These are phyloP conservation scores for Sporisorium reilianum DNA, from an alignment of 1,284 basidiomycete genomes.

Conservation along the genomic window DNA sequence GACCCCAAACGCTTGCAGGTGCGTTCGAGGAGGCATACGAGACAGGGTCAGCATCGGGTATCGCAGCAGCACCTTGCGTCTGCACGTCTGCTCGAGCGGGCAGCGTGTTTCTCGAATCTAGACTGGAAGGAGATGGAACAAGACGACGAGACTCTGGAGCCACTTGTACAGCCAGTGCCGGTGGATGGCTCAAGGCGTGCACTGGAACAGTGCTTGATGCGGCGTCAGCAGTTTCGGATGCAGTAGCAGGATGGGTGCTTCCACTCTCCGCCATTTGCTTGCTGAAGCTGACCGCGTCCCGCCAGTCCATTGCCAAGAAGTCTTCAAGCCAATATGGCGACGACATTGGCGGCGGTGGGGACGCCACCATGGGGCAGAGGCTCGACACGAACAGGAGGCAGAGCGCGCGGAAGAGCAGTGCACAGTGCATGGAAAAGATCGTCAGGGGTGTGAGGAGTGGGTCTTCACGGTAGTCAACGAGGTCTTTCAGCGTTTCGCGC, in stretches of 20 bases:
- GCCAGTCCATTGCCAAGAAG: constrained; percentile 2
- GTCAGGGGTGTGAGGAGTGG: not conserved
- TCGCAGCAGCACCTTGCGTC: no score
- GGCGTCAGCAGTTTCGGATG: not conserved
- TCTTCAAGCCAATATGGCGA: not conserved
- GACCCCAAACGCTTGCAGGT: not conserved
- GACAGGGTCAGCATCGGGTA: no score
- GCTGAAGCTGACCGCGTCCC: not conserved
- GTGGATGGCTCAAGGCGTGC: no score
- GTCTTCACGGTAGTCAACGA: not conserved
- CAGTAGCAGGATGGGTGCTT: not conserved
- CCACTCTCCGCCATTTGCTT: not conserved
- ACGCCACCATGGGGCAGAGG: not conserved
- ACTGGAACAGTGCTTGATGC: not conserved
- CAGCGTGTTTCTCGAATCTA: no score
- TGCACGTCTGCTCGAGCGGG: no score
- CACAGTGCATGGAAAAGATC: not conserved
- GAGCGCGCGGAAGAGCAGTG: not conserved
- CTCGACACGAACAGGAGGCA: not conserved
- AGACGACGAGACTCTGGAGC: no score
- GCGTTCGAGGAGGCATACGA: no score
- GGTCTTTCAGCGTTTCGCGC: no score
- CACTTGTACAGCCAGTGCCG: not conserved
- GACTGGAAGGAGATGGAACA: no score
- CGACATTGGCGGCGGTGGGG: not conserved